Evolutionary conservation across 1,284 basidiomycete species (phyloP).

Genomic region (Tausonia pullulans): DNA sequence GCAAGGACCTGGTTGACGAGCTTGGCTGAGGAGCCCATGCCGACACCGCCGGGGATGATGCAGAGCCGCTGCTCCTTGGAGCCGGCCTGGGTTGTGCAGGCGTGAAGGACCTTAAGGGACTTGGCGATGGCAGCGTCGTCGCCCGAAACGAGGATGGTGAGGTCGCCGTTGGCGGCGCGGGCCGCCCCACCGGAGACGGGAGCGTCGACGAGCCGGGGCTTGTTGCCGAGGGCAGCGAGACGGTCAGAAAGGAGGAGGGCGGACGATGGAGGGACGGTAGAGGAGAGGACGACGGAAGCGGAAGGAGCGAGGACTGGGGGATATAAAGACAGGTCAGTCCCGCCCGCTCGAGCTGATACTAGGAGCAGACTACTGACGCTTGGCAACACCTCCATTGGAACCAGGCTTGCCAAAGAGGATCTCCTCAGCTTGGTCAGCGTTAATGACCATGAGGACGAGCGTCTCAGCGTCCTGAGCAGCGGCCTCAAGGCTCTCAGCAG

Average conservation of each 20-base stretch:
- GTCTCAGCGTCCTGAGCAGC: conserved; percentile 24
- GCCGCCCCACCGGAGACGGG: conserved; percentile 31
- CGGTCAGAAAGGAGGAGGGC: conserved; percentile 23
- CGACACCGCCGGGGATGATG: neutral
- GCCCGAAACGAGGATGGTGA: conserved; percentile 32
- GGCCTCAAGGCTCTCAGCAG: conserved; percentile 17
- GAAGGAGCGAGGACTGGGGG: conserved; percentile 24
- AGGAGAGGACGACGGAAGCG: conserved; percentile 31
- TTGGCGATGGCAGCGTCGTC: conserved; percentile 20
- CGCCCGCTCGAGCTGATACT: neutral
- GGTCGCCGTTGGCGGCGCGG: conserved; percentile 26
- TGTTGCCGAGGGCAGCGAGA: conserved; percentile 21
- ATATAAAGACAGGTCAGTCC: neutral
- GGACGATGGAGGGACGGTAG: conserved; percentile 32
- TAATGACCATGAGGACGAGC: conserved; percentile 32
- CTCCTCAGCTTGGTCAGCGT: conserved; percentile 22
- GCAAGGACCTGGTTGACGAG: conserved; percentile 31
- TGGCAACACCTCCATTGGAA: neutral
- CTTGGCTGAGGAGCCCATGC: conserved; percentile 13
- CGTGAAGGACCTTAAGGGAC: conserved; percentile 25
- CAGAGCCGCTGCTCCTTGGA: neutral
- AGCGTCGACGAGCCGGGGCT: conserved; percentile 29
- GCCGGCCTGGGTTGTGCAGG: conserved; percentile 21
- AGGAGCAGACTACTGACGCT: neutral
- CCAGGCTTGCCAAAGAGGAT: conserved; percentile 23